Evolutionary conservation across 768 basidiomycete genomes (phyloP).

Genomic region (Hirschioporus abietinus): DNA sequence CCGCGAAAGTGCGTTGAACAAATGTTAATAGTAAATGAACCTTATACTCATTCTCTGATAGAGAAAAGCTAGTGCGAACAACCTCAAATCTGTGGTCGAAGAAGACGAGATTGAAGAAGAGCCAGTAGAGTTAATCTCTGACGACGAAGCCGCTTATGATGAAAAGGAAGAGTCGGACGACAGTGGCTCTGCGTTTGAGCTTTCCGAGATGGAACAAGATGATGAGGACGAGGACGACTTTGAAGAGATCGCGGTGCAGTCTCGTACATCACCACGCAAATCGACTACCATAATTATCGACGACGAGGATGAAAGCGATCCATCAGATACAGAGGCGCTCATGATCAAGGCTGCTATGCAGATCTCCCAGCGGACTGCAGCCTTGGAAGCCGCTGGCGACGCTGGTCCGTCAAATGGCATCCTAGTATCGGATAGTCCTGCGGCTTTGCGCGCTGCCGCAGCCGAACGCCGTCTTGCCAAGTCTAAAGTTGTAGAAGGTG

Average conservation of each 20-base stretch:
- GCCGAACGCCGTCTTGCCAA: constrained; percentile 47
- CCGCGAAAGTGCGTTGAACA: neutral
- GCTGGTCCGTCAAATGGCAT: constrained; percentile 32
- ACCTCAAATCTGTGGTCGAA: constrained; percentile 9
- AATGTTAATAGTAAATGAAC: neutral
- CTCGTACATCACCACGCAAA: constrained; percentile 5
- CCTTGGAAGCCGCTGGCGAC: constrained; percentile 20
- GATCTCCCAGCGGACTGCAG: constrained; percentile 30
- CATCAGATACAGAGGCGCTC: constrained; percentile 35
- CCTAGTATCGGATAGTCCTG: constrained; percentile 16
- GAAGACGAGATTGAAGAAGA: constrained; percentile 23
- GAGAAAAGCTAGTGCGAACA: neutral
- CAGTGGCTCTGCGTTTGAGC: constrained; percentile 59
- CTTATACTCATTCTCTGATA: neutral
- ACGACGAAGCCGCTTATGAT: constrained; percentile 36
- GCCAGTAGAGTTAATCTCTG: constrained; percentile 20
- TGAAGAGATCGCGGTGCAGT: constrained; percentile 4
- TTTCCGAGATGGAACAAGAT: constrained; percentile 25
- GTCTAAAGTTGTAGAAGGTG: constrained; percentile 24
- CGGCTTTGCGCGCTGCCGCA: constrained; percentile 43
- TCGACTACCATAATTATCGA: constrained; percentile 14
- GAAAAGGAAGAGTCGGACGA: constrained; percentile 45
- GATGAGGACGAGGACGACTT: constrained; percentile 11
- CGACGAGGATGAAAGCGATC: constrained; percentile 22
- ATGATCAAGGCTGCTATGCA: constrained; percentile 56